Evolutionary conservation across 1,284 basidiomycete species (phyloP).

Genomic region (Apiotrichum gamsii): DNA sequence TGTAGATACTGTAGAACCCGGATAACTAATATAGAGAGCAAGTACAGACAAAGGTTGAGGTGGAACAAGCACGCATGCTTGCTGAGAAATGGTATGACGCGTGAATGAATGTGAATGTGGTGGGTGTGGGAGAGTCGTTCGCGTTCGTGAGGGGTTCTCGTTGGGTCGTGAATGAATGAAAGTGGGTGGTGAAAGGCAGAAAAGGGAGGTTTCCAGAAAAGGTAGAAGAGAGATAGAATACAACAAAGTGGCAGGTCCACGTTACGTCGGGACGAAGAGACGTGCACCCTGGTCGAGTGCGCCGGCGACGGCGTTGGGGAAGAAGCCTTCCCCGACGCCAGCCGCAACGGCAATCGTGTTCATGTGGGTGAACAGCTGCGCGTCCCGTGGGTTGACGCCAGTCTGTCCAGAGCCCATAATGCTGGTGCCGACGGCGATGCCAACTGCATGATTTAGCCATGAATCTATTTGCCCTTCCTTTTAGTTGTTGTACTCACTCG

Average conservation of each 20-base stretch:
- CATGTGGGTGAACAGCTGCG: conserved; percentile 28
- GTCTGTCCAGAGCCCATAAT: conserved; percentile 9
- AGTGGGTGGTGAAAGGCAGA: neutral
- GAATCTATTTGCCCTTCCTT: too few relatives aligned
- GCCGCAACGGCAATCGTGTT: conserved; percentile 28
- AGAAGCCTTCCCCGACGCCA: conserved; percentile 34
- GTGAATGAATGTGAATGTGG: too few relatives aligned
- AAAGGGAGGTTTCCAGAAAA: neutral
- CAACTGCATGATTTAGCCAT: conserved; percentile 25
- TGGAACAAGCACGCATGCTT: too few relatives aligned
- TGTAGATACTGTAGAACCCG: too few relatives aligned
- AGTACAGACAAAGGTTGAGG: too few relatives aligned
- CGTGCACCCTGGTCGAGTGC: conserved; percentile 1
- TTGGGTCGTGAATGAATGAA: neutral
- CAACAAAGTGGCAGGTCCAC: neutral
- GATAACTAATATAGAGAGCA: too few relatives aligned
- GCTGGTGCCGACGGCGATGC: conserved; percentile 22
- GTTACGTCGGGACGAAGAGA: neutral
- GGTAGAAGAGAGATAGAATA: neutral
- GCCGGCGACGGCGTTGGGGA: conserved; percentile 12
- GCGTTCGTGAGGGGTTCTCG: too few relatives aligned
- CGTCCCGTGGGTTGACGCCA: conserved; percentile 28
- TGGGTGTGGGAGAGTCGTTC: too few relatives aligned
- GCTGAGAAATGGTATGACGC: too few relatives aligned
- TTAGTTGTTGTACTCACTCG: too few relatives aligned